Evolutionary conservation across 176 grass and related monocot genomes (phyloP), one percentile per base, ranked within the genome.

Genomic region (Lolium rigidum): DNA sequence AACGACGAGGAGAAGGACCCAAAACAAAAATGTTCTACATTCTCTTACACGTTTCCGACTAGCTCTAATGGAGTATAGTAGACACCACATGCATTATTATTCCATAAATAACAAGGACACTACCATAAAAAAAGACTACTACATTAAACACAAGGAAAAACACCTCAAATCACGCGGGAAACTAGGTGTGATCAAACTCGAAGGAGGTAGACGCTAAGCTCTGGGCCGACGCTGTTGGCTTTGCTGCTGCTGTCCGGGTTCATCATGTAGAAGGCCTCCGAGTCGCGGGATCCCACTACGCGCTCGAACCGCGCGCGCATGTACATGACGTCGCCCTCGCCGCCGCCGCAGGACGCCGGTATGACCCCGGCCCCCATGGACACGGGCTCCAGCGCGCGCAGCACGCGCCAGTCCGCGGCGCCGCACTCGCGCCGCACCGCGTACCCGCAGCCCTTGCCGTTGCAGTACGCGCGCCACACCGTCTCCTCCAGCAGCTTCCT

Each of bases 251-350:
- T 52, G 80, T 95, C 96, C 5, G 93, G 96, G 83, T 91, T 98
- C 88, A 98, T 95, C 96, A 98, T 98, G 88, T 95, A 98, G 87
- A 98, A 98, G 25, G 96, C 96, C 74, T 98, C 96, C 20, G 96
- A 98, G 84, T 98, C 96, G 67, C 84, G 92, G 9, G 96, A 95
- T 21, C 96, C 96, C 41, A 95, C 91, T 9, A 98, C 90, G 31
- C 96, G 92, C 88, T 98, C 96, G 74, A 98, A 95, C 60, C 88
- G 86, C 22, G 96, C 96, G 66, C 96, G 92, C 96, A 98, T 95
- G 91, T 98, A 98, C 96, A 98, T 98, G 81, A 95, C 89, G 90
- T 98, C 96, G 16, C 91, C 93, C 18, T 85, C 82, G 8, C 83
- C 88, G 48, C 84, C 88, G 60, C 91, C 90, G 47, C 76, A 87